Evolutionary conservation across 2,329 filamentous ascomycete genomes (phyloP).

Genomic region (Cladorrhinum sp.): DNA sequence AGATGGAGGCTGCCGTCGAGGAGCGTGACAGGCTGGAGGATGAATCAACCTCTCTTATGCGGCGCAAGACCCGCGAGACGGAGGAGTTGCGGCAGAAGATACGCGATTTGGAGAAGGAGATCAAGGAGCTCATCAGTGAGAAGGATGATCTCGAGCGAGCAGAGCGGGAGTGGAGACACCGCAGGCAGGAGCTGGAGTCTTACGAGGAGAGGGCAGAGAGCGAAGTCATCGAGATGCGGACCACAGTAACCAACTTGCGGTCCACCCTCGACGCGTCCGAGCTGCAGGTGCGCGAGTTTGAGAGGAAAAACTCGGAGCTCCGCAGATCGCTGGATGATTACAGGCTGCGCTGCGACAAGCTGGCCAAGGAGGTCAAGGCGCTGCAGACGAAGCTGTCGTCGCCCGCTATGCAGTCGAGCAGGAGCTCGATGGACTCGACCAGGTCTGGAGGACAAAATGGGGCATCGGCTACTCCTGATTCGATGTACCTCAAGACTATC

Average conservation of each 20-base stretch:
- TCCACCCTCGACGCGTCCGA: slow-evolving; percentile 85
- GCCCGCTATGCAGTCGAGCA: slow-evolving; percentile 35
- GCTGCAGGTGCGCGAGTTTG: slow-evolving; percentile 74
- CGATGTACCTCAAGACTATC: slow-evolving; percentile 75
- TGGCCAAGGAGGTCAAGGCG: slow-evolving; percentile 63
- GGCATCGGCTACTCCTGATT: slow-evolving; percentile 41
- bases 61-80: slow-evolving; percentile 74
- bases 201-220: slow-evolving; percentile 64
- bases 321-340: slow-evolving; percentile 75
- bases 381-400: slow-evolving; percentile 45
- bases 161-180: slow-evolving; percentile 70
- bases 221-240: slow-evolving; percentile 72
- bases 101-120: slow-evolving; percentile 75
- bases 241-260: slow-evolving; percentile 73
- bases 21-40: slow-evolving; percentile 92
- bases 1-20: slow-evolving; percentile 86
- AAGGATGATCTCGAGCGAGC: slow-evolving; percentile 72
- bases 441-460: slow-evolving; percentile 34
- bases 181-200: slow-evolving; percentile 72
- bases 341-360: slow-evolving; percentile 72
- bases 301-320: slow-evolving; percentile 76
- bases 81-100: slow-evolving; percentile 80
- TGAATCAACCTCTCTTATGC: slow-evolving; percentile 73
- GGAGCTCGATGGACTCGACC: slow-evolving; percentile 46
- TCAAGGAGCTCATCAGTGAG: slow-evolving; percentile 68